phyloP scores from a whole-genome alignment of 441 rosid genomes.

The Biscutella auriculata region DNA sequence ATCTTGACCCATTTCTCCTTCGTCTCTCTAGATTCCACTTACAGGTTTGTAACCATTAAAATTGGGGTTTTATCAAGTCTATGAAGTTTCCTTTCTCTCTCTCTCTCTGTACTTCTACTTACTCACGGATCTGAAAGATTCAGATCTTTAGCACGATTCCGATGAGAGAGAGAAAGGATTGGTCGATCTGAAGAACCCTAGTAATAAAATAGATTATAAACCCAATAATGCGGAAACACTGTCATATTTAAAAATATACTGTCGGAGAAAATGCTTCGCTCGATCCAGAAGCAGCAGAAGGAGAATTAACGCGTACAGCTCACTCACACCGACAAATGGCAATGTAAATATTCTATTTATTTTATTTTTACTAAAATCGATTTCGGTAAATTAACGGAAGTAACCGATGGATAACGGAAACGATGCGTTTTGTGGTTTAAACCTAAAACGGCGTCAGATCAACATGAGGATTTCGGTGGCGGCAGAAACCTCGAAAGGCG shows the following conservation, averaged over 20 bases:
- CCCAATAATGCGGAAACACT: constrained; percentile 22
- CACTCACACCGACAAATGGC: constrained; percentile 23
- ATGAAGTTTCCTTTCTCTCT: too few relatives aligned
- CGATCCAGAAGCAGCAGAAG: constrained; percentile 16
- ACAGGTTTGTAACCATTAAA: constrained; percentile 9
- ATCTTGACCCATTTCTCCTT: constrained; percentile 19
- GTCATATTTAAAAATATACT: constrained; percentile 15
- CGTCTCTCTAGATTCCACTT: not conserved
- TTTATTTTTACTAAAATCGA: not conserved
- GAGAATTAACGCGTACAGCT: constrained; percentile 22
- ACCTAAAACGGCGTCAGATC: not conserved
- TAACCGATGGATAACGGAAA: not conserved
- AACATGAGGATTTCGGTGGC: not conserved
- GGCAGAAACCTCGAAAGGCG: constrained; percentile 19
- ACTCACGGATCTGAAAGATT: constrained; percentile 14
- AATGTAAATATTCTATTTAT: too few relatives aligned
- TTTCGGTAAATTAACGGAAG: not conserved
- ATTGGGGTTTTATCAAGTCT: too few relatives aligned
- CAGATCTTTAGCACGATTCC: constrained; percentile 19
- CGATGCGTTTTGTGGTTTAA: not conserved
- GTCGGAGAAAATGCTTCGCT: constrained; percentile 19
- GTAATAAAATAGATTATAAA: constrained; percentile 11
- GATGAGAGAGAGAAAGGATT: constrained; percentile 4
- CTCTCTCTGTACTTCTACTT: constrained; percentile 13
- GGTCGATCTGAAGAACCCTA: constrained; percentile 24